Evolutionary conservation across 2,329 filamentous ascomycete genomes (phyloP).

Genomic region (Fusarium verrucosum): DNA sequence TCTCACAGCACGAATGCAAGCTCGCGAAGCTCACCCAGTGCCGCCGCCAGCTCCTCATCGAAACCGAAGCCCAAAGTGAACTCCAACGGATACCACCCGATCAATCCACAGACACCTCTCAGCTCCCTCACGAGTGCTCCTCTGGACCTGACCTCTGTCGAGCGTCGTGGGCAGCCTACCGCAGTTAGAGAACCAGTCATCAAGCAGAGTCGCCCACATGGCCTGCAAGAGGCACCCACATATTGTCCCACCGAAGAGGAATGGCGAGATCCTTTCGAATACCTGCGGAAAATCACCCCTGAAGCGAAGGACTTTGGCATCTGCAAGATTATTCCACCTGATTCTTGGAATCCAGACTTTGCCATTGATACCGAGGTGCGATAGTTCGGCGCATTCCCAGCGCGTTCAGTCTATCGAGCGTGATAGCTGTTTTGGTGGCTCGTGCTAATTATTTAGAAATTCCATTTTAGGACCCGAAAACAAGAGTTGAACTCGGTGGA

Average conservation of each 20-base stretch:
- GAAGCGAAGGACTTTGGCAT: conserved; percentile 90
- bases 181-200: conserved; percentile 80
- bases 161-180: conserved; percentile 85
- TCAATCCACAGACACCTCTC: conserved; percentile 61
- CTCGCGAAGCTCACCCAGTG: conserved; percentile 62
- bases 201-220: conserved; percentile 81
- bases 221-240: conserved; percentile 87
- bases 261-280: conserved; percentile 92
- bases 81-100: conserved; percentile 62
- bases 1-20: conserved; percentile 58
- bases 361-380: conserved; percentile 94
- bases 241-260: conserved; percentile 92
- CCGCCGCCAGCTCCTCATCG: conserved; percentile 49
- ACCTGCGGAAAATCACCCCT: conserved; percentile 89
- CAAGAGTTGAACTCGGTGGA: conserved; percentile 98
- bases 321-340: conserved; percentile 94
- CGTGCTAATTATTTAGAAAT: conserved; percentile 68
- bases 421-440: conserved; percentile 3
- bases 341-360: conserved; percentile 93
- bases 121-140: conserved; percentile 68
- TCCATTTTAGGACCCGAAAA: conserved; percentile 95
- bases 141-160: conserved; percentile 87
- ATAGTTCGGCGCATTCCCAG: conserved; percentile 6
- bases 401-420: conserved; percentile 15
- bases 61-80: conserved; percentile 64